Conservation (phyloP, 2,329 filamentous ascomycete genomes). For the Colletotrichum chlorophyti region DNA sequence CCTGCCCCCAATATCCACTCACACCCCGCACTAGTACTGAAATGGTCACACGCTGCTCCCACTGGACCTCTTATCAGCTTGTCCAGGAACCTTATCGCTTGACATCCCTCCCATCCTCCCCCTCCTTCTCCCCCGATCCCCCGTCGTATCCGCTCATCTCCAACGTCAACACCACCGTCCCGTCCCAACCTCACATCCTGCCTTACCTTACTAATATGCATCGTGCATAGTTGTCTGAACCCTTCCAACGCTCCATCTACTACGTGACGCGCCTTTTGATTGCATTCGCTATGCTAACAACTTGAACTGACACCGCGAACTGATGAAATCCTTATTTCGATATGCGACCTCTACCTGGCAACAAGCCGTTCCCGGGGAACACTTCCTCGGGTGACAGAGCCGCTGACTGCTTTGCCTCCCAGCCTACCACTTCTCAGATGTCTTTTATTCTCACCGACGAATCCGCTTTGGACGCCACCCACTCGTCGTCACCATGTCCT, state of each 20-base stretch:
- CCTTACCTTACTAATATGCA: background rate
- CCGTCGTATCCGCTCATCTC: background rate
- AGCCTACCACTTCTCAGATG: constrained; percentile 50
- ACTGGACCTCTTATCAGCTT: constrained; percentile 9
- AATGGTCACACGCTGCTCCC: constrained; percentile 3
- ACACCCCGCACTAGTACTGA: constrained; percentile 7
- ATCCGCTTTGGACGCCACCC: constrained; percentile 50
- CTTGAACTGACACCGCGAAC: background rate
- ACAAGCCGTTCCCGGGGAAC: constrained; percentile 44
- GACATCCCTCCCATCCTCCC: background rate
- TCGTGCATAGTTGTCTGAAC: background rate
- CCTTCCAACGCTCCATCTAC: too few relatives aligned
- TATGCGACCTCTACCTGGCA: constrained; percentile 55
- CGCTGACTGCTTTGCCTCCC: constrained; percentile 10
- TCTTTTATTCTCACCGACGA: constrained; percentile 60
- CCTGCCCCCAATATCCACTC: background rate
- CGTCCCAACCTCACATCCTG: too few relatives aligned
- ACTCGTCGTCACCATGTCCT: constrained; percentile 35
- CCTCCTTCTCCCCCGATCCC: too few relatives aligned
- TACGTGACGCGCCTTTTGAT: too few relatives aligned
- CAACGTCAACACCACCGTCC: background rate
- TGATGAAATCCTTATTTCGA: constrained; percentile 14
- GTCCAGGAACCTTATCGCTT: constrained; percentile 2
- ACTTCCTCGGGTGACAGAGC: constrained; percentile 10
- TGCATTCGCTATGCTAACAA: too few relatives aligned